Evolutionary conservation across 805 yeast genomes (phyloP).

Genomic region (Saturnispora kantuleensis): DNA sequence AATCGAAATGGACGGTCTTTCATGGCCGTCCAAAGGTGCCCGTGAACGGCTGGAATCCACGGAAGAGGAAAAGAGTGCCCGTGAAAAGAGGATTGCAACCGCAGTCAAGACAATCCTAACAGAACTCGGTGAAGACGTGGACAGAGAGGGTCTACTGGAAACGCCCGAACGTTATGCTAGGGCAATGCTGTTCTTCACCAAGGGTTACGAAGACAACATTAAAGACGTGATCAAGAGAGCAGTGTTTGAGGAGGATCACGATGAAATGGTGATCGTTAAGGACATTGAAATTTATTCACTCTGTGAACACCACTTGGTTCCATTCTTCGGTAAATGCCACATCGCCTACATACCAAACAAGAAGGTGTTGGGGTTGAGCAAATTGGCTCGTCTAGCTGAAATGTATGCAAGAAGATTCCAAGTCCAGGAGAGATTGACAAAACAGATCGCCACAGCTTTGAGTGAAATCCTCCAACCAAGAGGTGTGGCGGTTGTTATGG

Average conservation of each 20-base stretch:
- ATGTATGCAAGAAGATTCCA: conserved; percentile 94
- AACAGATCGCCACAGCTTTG: conserved; percentile 94
- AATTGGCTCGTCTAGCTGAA: conserved; percentile 91
- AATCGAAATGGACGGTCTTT: conserved; percentile 79
- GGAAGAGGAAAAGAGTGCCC: conserved; percentile 49
- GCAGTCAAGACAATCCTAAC: conserved; percentile 71
- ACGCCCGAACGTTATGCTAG: conserved; percentile 96
- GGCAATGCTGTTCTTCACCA: conserved; percentile 92
- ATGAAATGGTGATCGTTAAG: conserved; percentile 96
- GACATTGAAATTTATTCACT: conserved; percentile 87
- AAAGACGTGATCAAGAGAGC: conserved; percentile 89
- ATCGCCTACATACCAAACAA: conserved; percentile 97
- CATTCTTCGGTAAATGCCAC: conserved; percentile 93
- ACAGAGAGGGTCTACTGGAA: conserved; percentile 80
- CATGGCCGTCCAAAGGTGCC: conserved; percentile 92
- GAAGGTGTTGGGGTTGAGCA: conserved; percentile 83
- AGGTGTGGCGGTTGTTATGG: conserved; percentile 97
- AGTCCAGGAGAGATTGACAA: conserved; percentile 95
- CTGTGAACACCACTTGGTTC: conserved; percentile 97
- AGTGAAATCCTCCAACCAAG: conserved; percentile 85
- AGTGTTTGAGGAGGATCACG: conserved; percentile 96
- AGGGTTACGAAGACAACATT: conserved; percentile 92
- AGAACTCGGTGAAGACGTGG: conserved; percentile 87
- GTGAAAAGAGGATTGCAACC: conserved; percentile 69
- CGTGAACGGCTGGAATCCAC: conserved; percentile 62